phyloP scores from a whole-genome alignment of 2,329 filamentous ascomycete species.

The Diplodia intermedia region DNA sequence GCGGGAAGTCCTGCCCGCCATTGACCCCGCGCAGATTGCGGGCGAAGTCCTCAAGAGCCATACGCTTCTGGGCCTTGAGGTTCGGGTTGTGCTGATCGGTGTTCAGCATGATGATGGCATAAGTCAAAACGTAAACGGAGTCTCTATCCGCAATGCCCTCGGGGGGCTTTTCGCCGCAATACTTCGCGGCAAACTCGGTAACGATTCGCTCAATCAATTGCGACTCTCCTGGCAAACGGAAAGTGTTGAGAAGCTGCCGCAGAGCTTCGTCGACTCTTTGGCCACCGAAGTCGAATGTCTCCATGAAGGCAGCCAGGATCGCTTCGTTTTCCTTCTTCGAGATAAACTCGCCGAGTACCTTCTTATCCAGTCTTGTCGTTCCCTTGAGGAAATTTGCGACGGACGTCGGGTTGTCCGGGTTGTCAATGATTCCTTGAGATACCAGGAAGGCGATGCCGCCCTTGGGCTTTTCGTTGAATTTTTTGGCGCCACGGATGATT shows the following conservation, averaged over 20 bases:
- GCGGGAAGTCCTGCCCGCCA: slow-evolving; percentile 79
- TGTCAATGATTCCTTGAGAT: slow-evolving; percentile 82
- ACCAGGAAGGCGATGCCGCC: slow-evolving; percentile 84
- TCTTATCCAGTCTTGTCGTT: slow-evolving; percentile 88
- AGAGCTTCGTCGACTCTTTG: slow-evolving; percentile 91
- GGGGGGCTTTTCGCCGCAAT: slow-evolving; percentile 72
- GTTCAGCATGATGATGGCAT: slow-evolving; percentile 97
- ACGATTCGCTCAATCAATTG: slow-evolving; percentile 92
- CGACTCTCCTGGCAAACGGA: slow-evolving; percentile 92
- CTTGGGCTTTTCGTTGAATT: slow-evolving; percentile 96
- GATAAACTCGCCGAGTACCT: slow-evolving; percentile 86
- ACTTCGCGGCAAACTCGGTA: slow-evolving; percentile 84
- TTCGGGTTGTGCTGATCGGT: slow-evolving; percentile 97
- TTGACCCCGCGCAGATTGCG: slow-evolving; percentile 93
- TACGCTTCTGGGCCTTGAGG: slow-evolving; percentile 76
- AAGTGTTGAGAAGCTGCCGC: slow-evolving; percentile 84
- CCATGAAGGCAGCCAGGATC: slow-evolving; percentile 84
- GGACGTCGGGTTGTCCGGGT: slow-evolving; percentile 74
- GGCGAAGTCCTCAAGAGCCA: slow-evolving; percentile 83
- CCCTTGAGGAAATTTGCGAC: slow-evolving; percentile 88
- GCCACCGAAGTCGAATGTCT: slow-evolving; percentile 84
- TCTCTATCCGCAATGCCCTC: slow-evolving; percentile 84
- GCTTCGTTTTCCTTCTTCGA: slow-evolving; percentile 88
- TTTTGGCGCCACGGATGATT: slow-evolving; percentile 84
- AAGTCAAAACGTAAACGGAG: slow-evolving; percentile 86